Evolutionary conservation across 2,329 filamentous ascomycete genomes (phyloP).

Genomic region (Calcarisporium arbuscula): DNA sequence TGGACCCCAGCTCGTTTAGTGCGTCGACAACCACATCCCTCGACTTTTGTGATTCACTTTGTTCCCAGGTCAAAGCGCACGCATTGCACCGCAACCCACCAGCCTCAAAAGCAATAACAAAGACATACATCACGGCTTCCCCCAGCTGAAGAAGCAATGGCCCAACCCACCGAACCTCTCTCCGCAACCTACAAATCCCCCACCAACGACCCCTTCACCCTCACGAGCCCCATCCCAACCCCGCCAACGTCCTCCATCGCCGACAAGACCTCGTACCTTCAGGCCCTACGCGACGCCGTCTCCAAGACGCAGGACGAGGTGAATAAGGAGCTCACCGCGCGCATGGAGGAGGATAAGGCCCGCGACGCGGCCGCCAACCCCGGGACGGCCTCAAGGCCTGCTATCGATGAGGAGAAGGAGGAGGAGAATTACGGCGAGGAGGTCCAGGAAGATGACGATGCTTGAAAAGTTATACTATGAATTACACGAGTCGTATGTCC

Average conservation of each 20-base stretch:
- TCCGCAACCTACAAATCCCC: conserved; percentile 50
- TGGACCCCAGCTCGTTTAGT: no score
- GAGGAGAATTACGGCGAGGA: conserved; percentile 86
- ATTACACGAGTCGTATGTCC: background rate
- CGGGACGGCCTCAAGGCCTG: conserved; percentile 8
- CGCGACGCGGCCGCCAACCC: conserved; percentile 27
- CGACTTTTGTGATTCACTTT: no score
- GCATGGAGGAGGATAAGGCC: conserved; percentile 68
- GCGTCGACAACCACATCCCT: no score
- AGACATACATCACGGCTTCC: no score
- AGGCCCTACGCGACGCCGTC: conserved; percentile 50
- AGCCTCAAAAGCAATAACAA: no score
- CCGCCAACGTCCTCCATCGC: conserved; percentile 26
- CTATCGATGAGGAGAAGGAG: conserved; percentile 49
- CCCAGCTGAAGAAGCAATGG: no score
- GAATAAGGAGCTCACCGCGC: conserved; percentile 64
- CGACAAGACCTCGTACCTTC: conserved; percentile 55
- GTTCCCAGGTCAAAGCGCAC: no score
- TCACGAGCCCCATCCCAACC: conserved; percentile 29
- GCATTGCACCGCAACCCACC: no score
- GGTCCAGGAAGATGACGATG: conserved; percentile 57
- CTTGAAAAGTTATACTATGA: background rate
- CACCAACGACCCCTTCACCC: conserved; percentile 39
- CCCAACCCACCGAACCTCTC: no score
- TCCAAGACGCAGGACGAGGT: conserved; percentile 55